Base-by-base conservation (phyloP, 1,284 basidiomycete species). In the Psilocybe mexicana region DNA sequence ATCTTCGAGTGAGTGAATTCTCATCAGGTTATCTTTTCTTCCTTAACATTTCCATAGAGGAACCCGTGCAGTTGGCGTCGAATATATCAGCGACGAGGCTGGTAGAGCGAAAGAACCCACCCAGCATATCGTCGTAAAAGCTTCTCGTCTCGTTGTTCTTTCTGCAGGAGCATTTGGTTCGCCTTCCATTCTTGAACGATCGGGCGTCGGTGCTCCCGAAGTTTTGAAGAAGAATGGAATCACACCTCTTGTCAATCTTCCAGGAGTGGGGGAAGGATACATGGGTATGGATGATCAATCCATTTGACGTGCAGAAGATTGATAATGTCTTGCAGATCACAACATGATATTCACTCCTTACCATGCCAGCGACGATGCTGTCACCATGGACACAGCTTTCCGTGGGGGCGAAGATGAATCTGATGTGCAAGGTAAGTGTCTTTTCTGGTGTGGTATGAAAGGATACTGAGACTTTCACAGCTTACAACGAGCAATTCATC, bases 181-280 rank as follows among this genome's bases (percentile, higher is more conserved):
- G 0, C 81, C 84, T 1, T 65, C 74, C 2, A 82, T 86, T 47
- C 70, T 85, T 14, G 82, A 84, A 64, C 74, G 81, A 61, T 83
- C 81, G 0, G 82, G 81, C 3, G 77, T 85, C 43, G 83, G 83
- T 1, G 65, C 72, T 0, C 62, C 67, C 10, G 67, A 70, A 0
- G 62, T 83, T 6, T 68, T 87, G 10, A 63, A 74, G 42, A 71
- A 75, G 50, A 65, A 73, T 43, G 75, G 74, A 1, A 68, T 87
- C 25, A 40, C 62, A 12, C 68, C 72, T 12, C 26, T 79, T n/a
- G 78, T 84, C 5, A 77, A 85, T 44, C 70, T 86, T 4, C 79
- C 79, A 4, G 84, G 83, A 2, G 85, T 87, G 0, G 86, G 86
- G 6, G 79, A 83, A 61, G 72, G 78, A 25, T 82, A 80, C 57